Base-by-base conservation (phyloP, 1,284 basidiomycete species). In the Malassezia japonica region DNA sequence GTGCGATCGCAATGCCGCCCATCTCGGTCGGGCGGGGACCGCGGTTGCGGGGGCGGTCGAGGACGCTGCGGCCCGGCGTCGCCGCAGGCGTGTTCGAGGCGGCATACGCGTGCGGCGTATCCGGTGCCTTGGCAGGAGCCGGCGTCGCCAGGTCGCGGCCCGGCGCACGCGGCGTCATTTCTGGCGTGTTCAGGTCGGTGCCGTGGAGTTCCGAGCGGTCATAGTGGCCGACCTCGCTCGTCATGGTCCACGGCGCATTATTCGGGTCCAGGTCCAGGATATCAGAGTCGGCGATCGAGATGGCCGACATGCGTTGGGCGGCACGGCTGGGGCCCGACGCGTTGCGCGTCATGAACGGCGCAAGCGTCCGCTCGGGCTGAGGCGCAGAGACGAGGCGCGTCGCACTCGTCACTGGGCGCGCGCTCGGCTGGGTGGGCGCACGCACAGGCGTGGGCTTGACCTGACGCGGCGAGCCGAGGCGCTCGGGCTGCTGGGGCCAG, bases 21-120 rank as follows among this genome's bases (percentile, higher is more conserved):
- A 62, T 48, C 24, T 44, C 51, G 23, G 31, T 44, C 15, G 59
- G 59, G 21, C 56, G 52, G 9, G 55, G 31, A 10, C 43, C 55
- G 27, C 60, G 53, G 18, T 51, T 29, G 32, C 57, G 48, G 12
- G 60, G 50, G 8, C 61, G 56, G 46, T 64, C 60, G 18, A 64
- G 35, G 25, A 64, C 44, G 43, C 50, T 54, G 16, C 27, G 25
- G 31, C 41, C 41, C 9, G 46, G 42, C 31, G 36, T 46, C 23
- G 47, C 12, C n/a, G 35, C 24, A 5, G 32, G 21, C 9, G 48
- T 28, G 8, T 21, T 7, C 7, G 24, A 16, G 1, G 34, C 12
- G 10, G 15, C 18, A 15, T 29, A n/a, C 12, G 41, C 27, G 20
- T 25, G n/a, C 25, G 45, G 44, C 45, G 50, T 53, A 6, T 12